These are phyloP conservation scores for Xylogone sp. DNA, from an alignment of 2,329 filamentous ascomycete genomes.

Conservation along the genomic window DNA sequence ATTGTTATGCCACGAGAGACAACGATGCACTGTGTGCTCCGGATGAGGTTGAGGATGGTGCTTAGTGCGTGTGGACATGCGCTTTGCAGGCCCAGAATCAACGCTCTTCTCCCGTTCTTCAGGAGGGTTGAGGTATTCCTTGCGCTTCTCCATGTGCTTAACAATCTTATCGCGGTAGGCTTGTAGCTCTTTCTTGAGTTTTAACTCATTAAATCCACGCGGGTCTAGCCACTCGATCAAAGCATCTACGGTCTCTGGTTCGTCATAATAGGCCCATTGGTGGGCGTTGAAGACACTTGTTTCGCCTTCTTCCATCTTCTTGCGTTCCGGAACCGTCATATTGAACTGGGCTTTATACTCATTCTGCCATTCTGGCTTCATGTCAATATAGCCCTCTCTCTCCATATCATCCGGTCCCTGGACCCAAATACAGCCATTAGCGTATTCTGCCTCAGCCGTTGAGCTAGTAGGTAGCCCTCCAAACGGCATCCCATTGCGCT, in stretches of 20 bases:
- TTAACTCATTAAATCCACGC: constrained; percentile 80
- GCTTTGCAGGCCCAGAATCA: constrained; percentile 36
- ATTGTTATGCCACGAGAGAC: constrained; percentile 62
- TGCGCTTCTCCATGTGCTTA: constrained; percentile 76
- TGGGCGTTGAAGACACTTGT: constrained; percentile 72
- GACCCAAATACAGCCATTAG: constrained; percentile 93
- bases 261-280: constrained; percentile 91
- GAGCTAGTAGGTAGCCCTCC: constrained; percentile 84
- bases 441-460: constrained; percentile 81
- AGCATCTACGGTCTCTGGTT: constrained; percentile 71
- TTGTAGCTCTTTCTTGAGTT: constrained; percentile 81
- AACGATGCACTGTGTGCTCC: constrained; percentile 51
- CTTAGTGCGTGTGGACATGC: constrained; percentile 61
- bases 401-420: constrained; percentile 92
- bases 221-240: constrained; percentile 87
- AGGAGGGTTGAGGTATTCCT: constrained; percentile 60
- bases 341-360: constrained; percentile 75
- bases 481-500: constrained; percentile 97
- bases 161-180: constrained; percentile 72
- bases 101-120: constrained; percentile 45
- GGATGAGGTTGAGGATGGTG: constrained; percentile 38
- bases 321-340: constrained; percentile 81
- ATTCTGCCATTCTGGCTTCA: constrained; percentile 64
- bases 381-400: constrained; percentile 79
- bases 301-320: constrained; percentile 76